These are phyloP conservation scores for Hypoxylon lienhwacheense DNA, from an alignment of 495 filamentous ascomycete species.

Conservation along the genomic window DNA sequence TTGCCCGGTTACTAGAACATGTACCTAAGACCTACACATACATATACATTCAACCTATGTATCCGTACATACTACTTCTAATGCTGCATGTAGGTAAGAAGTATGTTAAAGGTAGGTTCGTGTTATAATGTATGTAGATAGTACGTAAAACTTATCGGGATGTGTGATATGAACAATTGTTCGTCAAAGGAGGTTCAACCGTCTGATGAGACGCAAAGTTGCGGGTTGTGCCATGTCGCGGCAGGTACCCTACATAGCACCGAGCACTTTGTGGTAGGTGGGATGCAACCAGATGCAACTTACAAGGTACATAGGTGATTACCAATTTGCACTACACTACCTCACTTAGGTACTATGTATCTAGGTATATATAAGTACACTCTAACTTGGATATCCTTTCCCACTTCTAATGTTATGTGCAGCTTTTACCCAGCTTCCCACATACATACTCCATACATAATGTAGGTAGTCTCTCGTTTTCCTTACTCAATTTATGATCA, in stretches of 20 bases:
- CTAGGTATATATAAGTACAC: no score
- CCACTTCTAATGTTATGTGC: no score
- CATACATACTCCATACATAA: no score
- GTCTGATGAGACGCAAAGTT: constrained; percentile 33
- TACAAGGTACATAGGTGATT: constrained; percentile 21
- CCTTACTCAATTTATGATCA: constrained; percentile 23
- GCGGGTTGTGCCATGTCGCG: constrained; percentile 19
- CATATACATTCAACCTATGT: no score
- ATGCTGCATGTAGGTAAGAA: no score
- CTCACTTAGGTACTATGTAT: not conserved
- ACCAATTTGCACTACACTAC: constrained; percentile 5
- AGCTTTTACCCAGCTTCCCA: no score
- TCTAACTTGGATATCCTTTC: no score
- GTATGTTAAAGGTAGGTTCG: not conserved
- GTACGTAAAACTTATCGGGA: no score
- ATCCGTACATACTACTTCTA: no score
- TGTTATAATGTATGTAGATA: no score
- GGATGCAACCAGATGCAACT: constrained; percentile 23
- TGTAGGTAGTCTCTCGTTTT: constrained; percentile 1
- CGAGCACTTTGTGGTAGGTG: constrained; percentile 9
- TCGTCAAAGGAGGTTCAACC: constrained; percentile 33
- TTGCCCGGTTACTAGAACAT: no score
- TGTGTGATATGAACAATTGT: constrained; percentile 33
- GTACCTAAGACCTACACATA: no score
- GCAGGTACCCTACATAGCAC: constrained; percentile 19